Evolutionary conservation across 805 yeast species (phyloP), one percentile per base, ranked within the genome.

Genomic region (Pichia thaimueangensis): DNA sequence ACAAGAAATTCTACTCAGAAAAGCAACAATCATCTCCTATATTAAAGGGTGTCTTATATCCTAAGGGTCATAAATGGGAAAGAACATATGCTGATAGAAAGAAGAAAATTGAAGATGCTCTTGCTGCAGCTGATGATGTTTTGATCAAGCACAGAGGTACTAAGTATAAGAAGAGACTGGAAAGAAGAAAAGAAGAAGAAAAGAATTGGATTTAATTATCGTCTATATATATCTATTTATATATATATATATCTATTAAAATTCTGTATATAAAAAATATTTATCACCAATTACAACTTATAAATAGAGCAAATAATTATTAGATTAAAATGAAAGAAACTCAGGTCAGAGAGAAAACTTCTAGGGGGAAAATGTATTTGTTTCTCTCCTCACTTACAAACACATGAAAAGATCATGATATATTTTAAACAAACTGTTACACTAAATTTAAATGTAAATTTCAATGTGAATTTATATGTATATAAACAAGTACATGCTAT

Each of bases 41-140:
- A 62, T 73, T 86, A 77, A 77, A 74, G 55, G 95, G 96, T 62
- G 85, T 85, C 21, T 60, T 77, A 56, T 68, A 66, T 57, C 94
- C 87, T 55, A 86, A 86, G 75, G 85, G 87, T 34, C 82, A 79
- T 52, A 82, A 80, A 64, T 77, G 87, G 73, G 95, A 88, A 63
- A 73, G 87, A 60, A 73, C 72, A 34, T 70, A 71, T 45, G 77
- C 69, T 11, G 77, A 64, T 19, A 80, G 86, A 61, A 67, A 75
- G 61, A 68, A 68, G 47, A 74, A 71, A 54, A 79, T 85, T 61
- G 68, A 67, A 27, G 80, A 76, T 37, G 96, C 93, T 24, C 61
- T 86, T 53, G 74, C 65, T 35, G 69, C 72, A 47, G 80, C 76
- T 45, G 96, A 88, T 62, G 74, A 78, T 41, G 72, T 74, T 49